Base-by-base conservation (phyloP, 225 moss, liverwort and hornwort genomes). In the Marchantia polymorpha region DNA sequence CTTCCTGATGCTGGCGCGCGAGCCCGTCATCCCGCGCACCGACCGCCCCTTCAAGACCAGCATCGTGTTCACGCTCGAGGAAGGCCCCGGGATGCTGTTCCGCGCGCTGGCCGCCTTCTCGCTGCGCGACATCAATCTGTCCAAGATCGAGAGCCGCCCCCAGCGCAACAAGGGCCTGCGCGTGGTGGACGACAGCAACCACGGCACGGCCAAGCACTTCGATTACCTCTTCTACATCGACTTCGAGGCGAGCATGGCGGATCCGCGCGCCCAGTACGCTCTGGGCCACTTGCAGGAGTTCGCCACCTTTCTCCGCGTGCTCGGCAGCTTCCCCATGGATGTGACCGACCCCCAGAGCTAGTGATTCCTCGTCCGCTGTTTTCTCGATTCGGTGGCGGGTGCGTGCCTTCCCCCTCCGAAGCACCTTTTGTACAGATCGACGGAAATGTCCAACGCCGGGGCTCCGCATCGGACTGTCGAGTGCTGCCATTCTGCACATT, bases 151-250 rank as follows among this genome's bases (percentile, higher is more conserved):
- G 80, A 93, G 93, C 81, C 91, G 93, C 64, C 93, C 93, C 64
- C 91, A 90, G 83, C 84, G 89, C 80, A 90, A 90, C 84, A 86
- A 89, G 81, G 87, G 87, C 3, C 52, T 93, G 85, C 90, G 90
- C 0, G 90, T 90, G 80, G 90, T 91, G 76, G 90, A 91, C 82
- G 91, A 90, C 80, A 93, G 89, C 80, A 90, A 91, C 80, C 89
- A 88, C 81, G 89, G 91, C 74, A 85, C 72, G 81, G 89, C 91
- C 51, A 93, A 90, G 90, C 90, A 90, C 84, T 93, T 93, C 81
- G 91, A 93, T 84, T 93, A 93, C 78, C 89, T 93, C 65, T 93
- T 93, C 80, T 93, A 93, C 83, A 91, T 93, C 72, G 93, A 93
- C 76, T 93, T 93, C 70, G 89, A 91, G 82, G 93, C 93, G 54